Conservation (phyloP, 257 asterid genomes). For the Plantago ovata region DNA sequence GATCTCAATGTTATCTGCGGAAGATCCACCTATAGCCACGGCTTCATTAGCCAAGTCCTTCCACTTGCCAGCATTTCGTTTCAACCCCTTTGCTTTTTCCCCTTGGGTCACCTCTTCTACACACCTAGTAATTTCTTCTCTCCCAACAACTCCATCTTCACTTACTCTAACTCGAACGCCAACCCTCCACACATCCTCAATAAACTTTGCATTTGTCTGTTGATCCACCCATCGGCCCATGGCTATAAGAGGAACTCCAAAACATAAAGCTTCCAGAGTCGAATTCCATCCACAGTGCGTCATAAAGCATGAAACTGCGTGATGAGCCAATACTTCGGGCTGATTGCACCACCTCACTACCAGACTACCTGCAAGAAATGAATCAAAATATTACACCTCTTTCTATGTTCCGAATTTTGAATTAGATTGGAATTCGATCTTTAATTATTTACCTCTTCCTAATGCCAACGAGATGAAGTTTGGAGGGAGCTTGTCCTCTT, state of each 20-base stretch:
- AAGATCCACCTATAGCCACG: slow-evolving; percentile 32
- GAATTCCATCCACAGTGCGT: no score
- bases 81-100: slow-evolving; percentile 19
- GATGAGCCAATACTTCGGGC: slow-evolving; percentile 33
- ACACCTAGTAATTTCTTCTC: slow-evolving; percentile 30
- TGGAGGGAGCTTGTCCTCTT: slow-evolving; percentile 29
- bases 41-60: slow-evolving; percentile 32
- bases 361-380: no score
- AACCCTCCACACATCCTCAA: no score
- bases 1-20: slow-evolving; percentile 25
- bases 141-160: slow-evolving; percentile 18
- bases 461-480: slow-evolving; percentile 16
- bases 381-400: no score
- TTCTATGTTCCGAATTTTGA: no score
- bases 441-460: no score
- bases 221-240: no score
- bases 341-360: slow-evolving; percentile 44
- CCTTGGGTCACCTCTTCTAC: slow-evolving; percentile 21
- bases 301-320: slow-evolving; percentile 25
- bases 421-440: no score
- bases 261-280: no score
- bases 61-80: slow-evolving; percentile 23
- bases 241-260: slow-evolving; percentile 42
- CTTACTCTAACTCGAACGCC: slow-evolving; percentile 32
- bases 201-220: no score